These are phyloP conservation scores for Cucumis melo DNA, from an alignment of 306 rosid species.

Conservation along the genomic window DNA sequence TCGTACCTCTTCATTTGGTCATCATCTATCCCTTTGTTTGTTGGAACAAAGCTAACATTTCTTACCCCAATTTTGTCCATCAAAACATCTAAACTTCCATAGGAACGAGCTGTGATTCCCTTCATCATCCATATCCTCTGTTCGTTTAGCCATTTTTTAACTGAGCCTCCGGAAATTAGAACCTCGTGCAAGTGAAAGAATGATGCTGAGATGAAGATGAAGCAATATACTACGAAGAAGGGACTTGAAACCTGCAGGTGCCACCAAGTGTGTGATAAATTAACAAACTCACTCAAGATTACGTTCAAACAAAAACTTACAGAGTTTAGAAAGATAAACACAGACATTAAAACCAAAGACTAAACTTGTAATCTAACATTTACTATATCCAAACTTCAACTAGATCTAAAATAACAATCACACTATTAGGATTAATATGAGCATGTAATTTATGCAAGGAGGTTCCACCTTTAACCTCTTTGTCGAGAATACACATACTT, in stretches of 20 bases:
- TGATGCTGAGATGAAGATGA: slow-evolving; percentile 25
- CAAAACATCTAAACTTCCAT: neutral
- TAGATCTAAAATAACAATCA: no score
- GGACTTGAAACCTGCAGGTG: slow-evolving; percentile 36
- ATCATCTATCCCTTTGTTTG: slow-evolving; percentile 38
- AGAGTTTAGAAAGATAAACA: no score
- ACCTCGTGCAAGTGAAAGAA: slow-evolving; percentile 30
- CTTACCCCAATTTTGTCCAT: slow-evolving; percentile 6
- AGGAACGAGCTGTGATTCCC: slow-evolving; percentile 14
- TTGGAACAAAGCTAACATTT: slow-evolving; percentile 41
- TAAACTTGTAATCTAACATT: no score
- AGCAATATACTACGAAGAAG: slow-evolving; percentile 18
- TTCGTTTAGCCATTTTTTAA: slow-evolving; percentile 28
- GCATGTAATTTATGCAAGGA: no score
- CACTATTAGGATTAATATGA: no score
- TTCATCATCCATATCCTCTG: slow-evolving; percentile 56
- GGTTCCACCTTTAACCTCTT: no score
- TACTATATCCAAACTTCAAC: no score
- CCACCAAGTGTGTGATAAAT: no score
- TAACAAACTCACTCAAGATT: no score
- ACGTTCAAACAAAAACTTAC: no score
- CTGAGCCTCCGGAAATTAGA: slow-evolving; percentile 30
- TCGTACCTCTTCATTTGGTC: slow-evolving; percentile 31
- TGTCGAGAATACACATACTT: no score
- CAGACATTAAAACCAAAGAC: no score